Evolutionary conservation across 129 eudicot species (phyloP), one percentile per base, ranked within the genome.

Genomic region (Daucus carota): DNA sequence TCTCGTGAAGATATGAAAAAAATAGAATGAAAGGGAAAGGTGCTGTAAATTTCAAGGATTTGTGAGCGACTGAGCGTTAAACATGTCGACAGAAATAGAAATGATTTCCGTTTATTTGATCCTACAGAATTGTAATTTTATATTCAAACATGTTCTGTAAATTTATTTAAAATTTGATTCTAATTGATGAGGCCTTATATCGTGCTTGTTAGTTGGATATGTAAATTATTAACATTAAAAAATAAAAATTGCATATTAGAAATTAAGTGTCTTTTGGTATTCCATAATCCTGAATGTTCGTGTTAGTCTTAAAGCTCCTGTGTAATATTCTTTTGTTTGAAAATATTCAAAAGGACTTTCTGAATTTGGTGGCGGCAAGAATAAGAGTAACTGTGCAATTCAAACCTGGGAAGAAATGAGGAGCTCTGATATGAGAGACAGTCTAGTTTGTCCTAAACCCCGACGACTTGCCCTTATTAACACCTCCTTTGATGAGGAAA

Each of bases 401-500:
- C 89, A 87, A 81, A 81, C 88, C 77, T 57, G 86, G 67, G 96
- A 89, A 60, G 96, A 85, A 87, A 85, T 90, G 86, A 85, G 90
- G 84, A 78, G 81, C 75, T 82, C 86, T 0, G 85, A 83, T 70
- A 84, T 44, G 78, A 79, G 76, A 68, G 88, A 83, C 40, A 83
- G 91, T 33, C 85, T 92, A 85, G 92, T 89, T 78, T 89, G 97
- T 77, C 97, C 96, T 3, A 89, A 92, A 78, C 96, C 97, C 18
- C 84, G 96, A 73, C 91, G 97, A 3, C 78, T 87, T 60, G 80
- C 88, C 38, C 85, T 82, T 24, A 70, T 80, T 63, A 81, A 78
- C 82, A 46, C 80, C 83, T 18, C 81, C 62, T 34, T 32, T 57
- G 77, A 77, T 73, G 93, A 88, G 52, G 83, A 88, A 6, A 76